phyloP scores from a whole-genome alignment of 192 early-diverging fungal genomes.

The Coemansia sp. region DNA sequence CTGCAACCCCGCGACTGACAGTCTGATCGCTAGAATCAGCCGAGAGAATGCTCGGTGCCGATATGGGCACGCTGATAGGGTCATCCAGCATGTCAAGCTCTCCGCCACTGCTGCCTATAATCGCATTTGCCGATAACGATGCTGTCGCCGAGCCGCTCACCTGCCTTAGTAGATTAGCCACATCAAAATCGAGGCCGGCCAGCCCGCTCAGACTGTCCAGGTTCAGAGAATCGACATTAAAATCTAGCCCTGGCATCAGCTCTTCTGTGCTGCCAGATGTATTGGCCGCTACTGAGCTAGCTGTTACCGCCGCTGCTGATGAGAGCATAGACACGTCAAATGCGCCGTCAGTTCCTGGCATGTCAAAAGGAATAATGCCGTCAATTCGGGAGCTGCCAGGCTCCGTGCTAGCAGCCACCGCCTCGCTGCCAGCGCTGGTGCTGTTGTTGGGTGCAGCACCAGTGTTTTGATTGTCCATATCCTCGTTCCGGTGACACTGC shows the following conservation, averaged over 20 bases:
- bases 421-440: not conserved
- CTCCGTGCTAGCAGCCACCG: not conserved
- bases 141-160: slow-evolving; percentile 18
- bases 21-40: not conserved
- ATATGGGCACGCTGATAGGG: slow-evolving; percentile 1
- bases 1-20: too few relatives aligned
- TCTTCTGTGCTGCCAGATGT: not conserved
- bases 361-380: not conserved
- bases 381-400: not conserved
- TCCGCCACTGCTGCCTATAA: not conserved
- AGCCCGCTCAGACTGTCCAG: slow-evolving; percentile 30
- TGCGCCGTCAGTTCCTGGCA: not conserved
- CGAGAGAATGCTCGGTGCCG: not conserved
- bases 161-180: slow-evolving; percentile 40
- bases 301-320: not conserved
- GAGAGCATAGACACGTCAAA: slow-evolving; percentile 1
- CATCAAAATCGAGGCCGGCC: slow-evolving; percentile 40
- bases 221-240: slow-evolving; percentile 49
- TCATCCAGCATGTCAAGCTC: not conserved
- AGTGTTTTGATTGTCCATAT: slow-evolving; percentile 6
- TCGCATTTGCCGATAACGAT: not conserved
- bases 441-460: not conserved
- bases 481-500: not conserved
- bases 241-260: slow-evolving; percentile 20
- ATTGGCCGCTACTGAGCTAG: not conserved